Conservation (phyloP, 2,329 filamentous ascomycete species). For the Diaporthe aspalathi region DNA sequence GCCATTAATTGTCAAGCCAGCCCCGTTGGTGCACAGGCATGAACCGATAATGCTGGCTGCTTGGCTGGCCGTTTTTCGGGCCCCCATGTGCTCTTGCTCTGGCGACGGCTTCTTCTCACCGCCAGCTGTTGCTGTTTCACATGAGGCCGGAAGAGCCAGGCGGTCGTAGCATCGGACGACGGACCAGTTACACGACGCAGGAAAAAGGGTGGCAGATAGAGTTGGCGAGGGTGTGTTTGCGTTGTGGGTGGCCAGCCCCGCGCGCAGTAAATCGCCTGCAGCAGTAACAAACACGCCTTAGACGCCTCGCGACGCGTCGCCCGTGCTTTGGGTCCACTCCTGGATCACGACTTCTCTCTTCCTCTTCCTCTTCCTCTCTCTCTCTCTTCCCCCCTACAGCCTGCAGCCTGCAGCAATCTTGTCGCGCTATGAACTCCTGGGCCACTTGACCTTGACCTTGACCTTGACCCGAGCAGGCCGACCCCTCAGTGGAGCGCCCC, state of each 20-base stretch:
- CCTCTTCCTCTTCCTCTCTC: no score
- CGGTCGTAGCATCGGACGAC: background rate
- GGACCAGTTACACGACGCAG: background rate
- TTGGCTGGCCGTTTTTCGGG: constrained; percentile 25
- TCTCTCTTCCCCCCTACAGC: constrained; percentile 16
- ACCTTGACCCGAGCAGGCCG: constrained; percentile 22
- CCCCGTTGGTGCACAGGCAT: background rate
- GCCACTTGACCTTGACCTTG: background rate
- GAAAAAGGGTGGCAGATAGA: constrained; percentile 6
- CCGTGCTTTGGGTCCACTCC: constrained; percentile 2
- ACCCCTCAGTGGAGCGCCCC: constrained; percentile 29
- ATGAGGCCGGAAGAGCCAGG: constrained; percentile 11
- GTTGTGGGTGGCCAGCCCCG: constrained; percentile 4
- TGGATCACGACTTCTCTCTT: no score
- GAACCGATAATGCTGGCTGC: background rate
- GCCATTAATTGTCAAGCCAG: background rate
- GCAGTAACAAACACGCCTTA: constrained; percentile 10
- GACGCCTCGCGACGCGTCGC: constrained; percentile 18
- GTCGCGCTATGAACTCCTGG: constrained; percentile 19
- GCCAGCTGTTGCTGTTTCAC: constrained; percentile 26
- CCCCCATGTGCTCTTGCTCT: background rate
- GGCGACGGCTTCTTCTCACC: constrained; percentile 10
- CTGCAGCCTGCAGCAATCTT: constrained; percentile 29
- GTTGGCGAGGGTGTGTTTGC: constrained; percentile 14
- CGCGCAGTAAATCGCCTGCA: background rate